Base-by-base conservation (phyloP, 202 grass and related monocot species). In the Setaria italica region DNA sequence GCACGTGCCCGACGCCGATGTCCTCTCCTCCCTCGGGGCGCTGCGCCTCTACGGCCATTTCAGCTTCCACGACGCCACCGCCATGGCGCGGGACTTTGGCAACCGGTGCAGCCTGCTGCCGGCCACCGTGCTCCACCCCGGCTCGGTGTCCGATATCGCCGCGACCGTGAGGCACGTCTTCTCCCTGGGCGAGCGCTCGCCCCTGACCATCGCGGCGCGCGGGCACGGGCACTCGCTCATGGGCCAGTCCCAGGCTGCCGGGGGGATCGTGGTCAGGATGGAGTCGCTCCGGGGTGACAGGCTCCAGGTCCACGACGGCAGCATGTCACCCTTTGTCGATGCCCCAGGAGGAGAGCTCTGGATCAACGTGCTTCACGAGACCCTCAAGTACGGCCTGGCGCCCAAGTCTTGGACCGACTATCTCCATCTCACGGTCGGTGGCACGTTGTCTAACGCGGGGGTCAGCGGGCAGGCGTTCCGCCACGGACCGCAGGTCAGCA, bases 371-470 rank as follows among this genome's bases (percentile, higher is more conserved):
- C 83, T 99, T 57, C 87, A 74, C 19, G 92, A 97, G 84, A 91
- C 89, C 29, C 88, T 99, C 46, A 92, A 90, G 79, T 59, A 91
- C 49, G 97, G 92, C 33, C 79, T 99, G 55, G 92, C 97, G 51
- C 97, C 97, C 50, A 99, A 79, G 83, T 99, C 97, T 2, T 99
- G 97, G 97, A 99, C 97, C 12, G 94, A 99, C 80, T 99, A 99
- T 83, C 94, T 99, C 80, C 92, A 99, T 79, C 92, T 99, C 77
- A 94, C 94, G 0, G 88, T 99, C 70, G 97, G 97, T 30, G 97
- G 97, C 34, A 99, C 97, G 8, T 85, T 99, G 77, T 99, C 97
- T 59, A 99, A 97, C 83, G 97, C 97, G 1, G 97, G 97, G 49
- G 87, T 99, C 89, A 99, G 97, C 63, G 97, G 97, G 6, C 97